phyloP scores from a whole-genome alignment of 257 asterid genomes.

The Cruciata laevipes region DNA sequence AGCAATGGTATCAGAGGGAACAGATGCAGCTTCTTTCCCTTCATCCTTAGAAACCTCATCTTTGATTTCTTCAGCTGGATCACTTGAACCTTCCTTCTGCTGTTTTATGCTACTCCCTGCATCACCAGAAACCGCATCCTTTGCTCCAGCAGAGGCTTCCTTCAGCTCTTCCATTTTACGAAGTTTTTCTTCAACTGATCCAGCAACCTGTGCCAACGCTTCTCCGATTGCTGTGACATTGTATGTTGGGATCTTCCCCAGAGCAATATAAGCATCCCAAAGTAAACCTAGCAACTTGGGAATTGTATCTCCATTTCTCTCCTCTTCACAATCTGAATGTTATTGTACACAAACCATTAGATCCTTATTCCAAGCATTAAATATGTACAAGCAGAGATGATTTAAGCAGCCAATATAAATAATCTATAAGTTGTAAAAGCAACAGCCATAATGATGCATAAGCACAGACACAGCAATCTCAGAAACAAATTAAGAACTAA shows the following conservation, averaged over 20 bases:
- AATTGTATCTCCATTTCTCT: neutral
- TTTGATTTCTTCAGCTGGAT: neutral
- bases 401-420: neutral
- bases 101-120: neutral
- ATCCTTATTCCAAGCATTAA: neutral
- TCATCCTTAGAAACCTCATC: no score
- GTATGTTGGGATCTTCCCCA: neutral
- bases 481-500: neutral
- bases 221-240: neutral
- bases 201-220: neutral
- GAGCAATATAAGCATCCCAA: neutral
- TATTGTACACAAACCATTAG: neutral
- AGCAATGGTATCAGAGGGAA: neutral
- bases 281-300: neutral
- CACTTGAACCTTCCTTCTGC: neutral
- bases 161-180: neutral
- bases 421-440: neutral
- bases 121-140: neutral
- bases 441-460: neutral
- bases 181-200: neutral
- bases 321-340: neutral
- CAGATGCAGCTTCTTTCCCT: neutral
- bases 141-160: neutral
- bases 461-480: neutral
- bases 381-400: neutral